Evolutionary conservation across 176 grass and related monocot genomes (phyloP), one percentile per base, ranked within the genome.

Genomic region (Bonia amplexicaulis): DNA sequence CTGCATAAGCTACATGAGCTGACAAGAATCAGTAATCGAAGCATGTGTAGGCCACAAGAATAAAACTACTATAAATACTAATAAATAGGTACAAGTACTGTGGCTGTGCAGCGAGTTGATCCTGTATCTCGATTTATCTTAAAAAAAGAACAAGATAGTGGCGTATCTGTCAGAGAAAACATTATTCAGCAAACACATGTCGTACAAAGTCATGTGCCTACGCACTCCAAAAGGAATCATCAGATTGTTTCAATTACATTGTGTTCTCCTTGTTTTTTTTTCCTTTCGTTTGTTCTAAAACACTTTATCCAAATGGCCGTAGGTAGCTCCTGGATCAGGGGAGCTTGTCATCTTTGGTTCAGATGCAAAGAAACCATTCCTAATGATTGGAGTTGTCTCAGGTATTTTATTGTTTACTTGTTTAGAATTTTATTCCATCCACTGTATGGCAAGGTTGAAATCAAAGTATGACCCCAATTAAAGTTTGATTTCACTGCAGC

Each of bases 381-480:
- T 92, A 65, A 80, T 92, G 26, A 25, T 89, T 82, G 90, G 90
- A 23, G 83, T 89, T 80, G 74, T 92, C 53, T 92, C 90, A 49
- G 90, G 90, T 92, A 76, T 57, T 66, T 66, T 65, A 19, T 44
- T 64, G 35, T 64, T 46, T 26, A 59, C 16, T 48, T 19, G 2
- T 42, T 53, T 49, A 15, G 0, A 64, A 33, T 69, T 84, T 75
- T 54, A 40, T 26, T n/a, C 2, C 22, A 29, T 84, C 6, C 59
- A 54, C 6, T 42, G 0, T 66, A 26, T 22, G 39, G 9, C 31
- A 76, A 39, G 44, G 10, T 61, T 69, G 13, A 85, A 48, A 45
- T 67, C 35, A 46, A 54, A 63, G 16, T 52, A 69, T 25, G 54
- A 53, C 45, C 19, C 15, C 35, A 77, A 72, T 29, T 71, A 22